Percentiles rank a stretch among this genome's conserved stretches.
phyloP scores from a whole-genome alignment of 1,284 basidiomycete genomes.

The Trichosporon asahii region DNA sequence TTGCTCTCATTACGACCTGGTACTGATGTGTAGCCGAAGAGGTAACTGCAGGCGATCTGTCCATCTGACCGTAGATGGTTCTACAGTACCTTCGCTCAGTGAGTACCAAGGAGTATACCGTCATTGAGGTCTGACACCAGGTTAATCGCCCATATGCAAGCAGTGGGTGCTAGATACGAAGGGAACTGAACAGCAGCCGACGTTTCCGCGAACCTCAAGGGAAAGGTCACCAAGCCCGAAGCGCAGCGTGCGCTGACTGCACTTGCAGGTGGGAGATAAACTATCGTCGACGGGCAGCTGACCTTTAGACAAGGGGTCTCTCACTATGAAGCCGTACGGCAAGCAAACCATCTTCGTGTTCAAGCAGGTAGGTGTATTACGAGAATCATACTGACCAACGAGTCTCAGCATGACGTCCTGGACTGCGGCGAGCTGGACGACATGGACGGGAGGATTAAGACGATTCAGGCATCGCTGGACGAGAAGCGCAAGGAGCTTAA shows the following conservation, averaged over 20 bases:
- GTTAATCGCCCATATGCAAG: conserved; percentile 45
- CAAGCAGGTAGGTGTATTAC: conserved; percentile 38
- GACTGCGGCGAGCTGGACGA: conserved; percentile 13
- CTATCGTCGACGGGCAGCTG: background rate
- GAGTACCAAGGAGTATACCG: conserved; percentile 19
- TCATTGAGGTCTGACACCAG: conserved; percentile 31
- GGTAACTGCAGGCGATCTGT: conserved; percentile 20
- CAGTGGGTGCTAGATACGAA: conserved; percentile 27
- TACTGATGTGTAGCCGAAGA: conserved; percentile 38
- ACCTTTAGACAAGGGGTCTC: conserved; percentile 38
- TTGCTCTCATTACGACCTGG: background rate
- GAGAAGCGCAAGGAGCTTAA: conserved; percentile 63
- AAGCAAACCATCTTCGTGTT: conserved; percentile 63
- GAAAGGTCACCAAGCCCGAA: conserved; percentile 71
- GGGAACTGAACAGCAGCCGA: conserved; percentile 58
- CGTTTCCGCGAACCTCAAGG: conserved; percentile 80
- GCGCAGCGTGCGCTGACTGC: conserved; percentile 73
- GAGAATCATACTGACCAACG: background rate
- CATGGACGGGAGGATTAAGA: conserved; percentile 55
- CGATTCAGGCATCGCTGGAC: conserved; percentile 61
- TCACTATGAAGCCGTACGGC: conserved; percentile 57
- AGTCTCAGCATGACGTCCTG: conserved; percentile 20
- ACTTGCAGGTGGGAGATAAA: conserved; percentile 61
- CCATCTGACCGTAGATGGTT: conserved; percentile 36
- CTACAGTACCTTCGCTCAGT: conserved; percentile 47